Conservation (phyloP, 805 yeast species). For the Pichia nanzhaoensis region DNA sequence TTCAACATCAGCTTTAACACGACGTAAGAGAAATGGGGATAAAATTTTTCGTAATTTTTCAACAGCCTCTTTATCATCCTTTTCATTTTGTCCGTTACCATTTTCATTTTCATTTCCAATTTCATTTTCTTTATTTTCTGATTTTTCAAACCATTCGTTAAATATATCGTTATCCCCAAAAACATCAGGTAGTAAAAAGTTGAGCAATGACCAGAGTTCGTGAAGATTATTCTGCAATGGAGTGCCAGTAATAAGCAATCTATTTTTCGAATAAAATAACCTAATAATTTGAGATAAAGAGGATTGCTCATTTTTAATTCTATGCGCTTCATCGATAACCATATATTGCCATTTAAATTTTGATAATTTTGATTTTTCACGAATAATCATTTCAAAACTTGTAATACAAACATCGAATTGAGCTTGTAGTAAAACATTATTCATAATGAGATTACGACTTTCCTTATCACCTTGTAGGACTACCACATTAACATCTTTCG, state of each 20-base stretch:
- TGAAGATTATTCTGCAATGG: constrained; percentile 93
- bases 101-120: constrained; percentile 66
- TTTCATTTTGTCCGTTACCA: constrained; percentile 27
- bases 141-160: constrained; percentile 82
- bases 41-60: constrained; percentile 83
- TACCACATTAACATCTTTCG: constrained; percentile 83
- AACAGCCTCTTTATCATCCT: constrained; percentile 81
- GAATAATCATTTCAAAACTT: constrained; percentile 87
- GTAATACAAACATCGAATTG: constrained; percentile 88
- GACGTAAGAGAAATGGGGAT: constrained; percentile 79
- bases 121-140: constrained; percentile 57
- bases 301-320: constrained; percentile 92
- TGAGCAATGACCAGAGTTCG: constrained; percentile 92
- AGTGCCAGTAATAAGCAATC: constrained; percentile 89
- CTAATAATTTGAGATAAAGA: constrained; percentile 89
- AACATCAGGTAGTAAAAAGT: constrained; percentile 87
- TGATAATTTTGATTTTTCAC: constrained; percentile 76
- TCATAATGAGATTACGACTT: constrained; percentile 56
- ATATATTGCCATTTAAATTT: constrained; percentile 91
- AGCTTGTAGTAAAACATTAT: constrained; percentile 53
- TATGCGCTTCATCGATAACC: constrained; percentile 92
- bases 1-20: constrained; percentile 92
- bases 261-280: constrained; percentile 74
- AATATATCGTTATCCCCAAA: constrained; percentile 87
- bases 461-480: constrained; percentile 90